A percentile compares a stretch with the other conserved stretches of the same genome.
phyloP scores from a whole-genome alignment of 106 monocot genomes.

The Dioscorea alata region DNA sequence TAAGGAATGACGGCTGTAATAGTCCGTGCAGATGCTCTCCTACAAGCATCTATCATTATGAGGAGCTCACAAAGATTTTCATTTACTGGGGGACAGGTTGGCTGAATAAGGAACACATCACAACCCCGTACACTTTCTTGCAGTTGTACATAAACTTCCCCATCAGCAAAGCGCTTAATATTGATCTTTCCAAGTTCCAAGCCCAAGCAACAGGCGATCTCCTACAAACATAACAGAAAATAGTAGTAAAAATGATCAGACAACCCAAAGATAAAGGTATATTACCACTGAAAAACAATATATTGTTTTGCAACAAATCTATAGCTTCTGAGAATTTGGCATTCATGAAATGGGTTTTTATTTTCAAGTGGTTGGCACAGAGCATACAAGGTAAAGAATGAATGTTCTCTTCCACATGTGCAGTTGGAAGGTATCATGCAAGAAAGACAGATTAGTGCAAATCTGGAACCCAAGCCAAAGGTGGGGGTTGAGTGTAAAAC shows the following conservation, averaged over 20 bases:
- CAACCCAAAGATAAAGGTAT: too few species aligned
- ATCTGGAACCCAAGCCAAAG: too few species aligned
- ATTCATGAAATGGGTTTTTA: too few species aligned
- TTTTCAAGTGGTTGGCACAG: too few species aligned
- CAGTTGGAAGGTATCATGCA: too few species aligned
- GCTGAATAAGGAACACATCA: slow-evolving; percentile 48
- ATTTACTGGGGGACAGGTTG: slow-evolving; percentile 51
- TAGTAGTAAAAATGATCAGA: background rate
- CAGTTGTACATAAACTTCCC: slow-evolving; percentile 43
- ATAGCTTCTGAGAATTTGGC: too few species aligned
- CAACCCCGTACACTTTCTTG: slow-evolving; percentile 56
- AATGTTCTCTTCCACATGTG: too few species aligned
- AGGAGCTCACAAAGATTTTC: slow-evolving; percentile 50
- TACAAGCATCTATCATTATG: slow-evolving; percentile 59
- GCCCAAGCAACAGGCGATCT: slow-evolving; percentile 37
- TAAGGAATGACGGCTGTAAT: slow-evolving; percentile 55
- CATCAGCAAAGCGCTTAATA: slow-evolving; percentile 38
- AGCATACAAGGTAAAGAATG: too few species aligned
- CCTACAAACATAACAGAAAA: slow-evolving; percentile 13
- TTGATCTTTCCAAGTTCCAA: slow-evolving; percentile 31
- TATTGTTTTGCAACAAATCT: too few species aligned
- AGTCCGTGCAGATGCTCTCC: slow-evolving; percentile 42
- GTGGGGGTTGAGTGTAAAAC: too few species aligned
- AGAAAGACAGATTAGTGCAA: too few species aligned
- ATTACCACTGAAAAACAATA: too few species aligned